A percentile compares a stretch with the other conserved stretches of the same genome.
Evolutionary conservation across 2,329 filamentous ascomycete genomes (phyloP).

Genomic region (Fonsecaea nubica): DNA sequence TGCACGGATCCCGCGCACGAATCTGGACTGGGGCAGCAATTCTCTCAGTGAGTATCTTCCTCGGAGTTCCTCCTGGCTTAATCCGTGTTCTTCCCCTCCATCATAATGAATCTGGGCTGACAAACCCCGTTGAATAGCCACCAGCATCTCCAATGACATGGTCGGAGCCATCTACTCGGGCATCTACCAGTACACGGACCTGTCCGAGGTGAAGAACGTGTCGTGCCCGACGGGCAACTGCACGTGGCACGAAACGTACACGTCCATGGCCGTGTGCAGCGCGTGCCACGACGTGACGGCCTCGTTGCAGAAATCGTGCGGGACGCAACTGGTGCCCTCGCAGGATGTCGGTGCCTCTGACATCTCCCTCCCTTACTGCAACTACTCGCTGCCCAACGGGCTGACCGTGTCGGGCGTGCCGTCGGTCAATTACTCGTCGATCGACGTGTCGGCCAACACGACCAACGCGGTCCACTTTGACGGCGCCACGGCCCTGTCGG

Average conservation of each 20-base stretch:
- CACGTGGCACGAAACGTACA: constrained; percentile 24
- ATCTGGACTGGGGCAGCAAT: not conserved
- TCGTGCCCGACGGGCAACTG: constrained; percentile 26
- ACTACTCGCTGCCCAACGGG: constrained; percentile 19
- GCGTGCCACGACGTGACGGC: constrained; percentile 19
- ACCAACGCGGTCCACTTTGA: constrained; percentile 7
- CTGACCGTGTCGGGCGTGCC: constrained; percentile 10
- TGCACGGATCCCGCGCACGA: constrained; percentile 6
- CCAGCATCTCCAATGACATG: constrained; percentile 4
- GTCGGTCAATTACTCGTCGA: not conserved
- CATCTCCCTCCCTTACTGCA: constrained; percentile 21
- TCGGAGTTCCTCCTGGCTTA: not conserved
- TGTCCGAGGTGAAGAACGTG: constrained; percentile 11
- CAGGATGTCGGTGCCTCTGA: not conserved
- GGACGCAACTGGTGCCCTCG: not conserved
- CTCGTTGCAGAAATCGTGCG: constrained; percentile 9
- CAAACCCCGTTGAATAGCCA: not conserved
- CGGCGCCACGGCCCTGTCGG: constrained; percentile 1
- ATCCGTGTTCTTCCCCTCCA: not conserved
- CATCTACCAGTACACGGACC: constrained; percentile 13
- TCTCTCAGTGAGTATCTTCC: constrained; percentile 4
- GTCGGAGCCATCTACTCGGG: constrained; percentile 17
- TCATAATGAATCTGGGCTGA: not conserved
- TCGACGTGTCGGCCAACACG: constrained; percentile 9
- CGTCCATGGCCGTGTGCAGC: constrained; percentile 16